A percentile compares a stretch with the other conserved stretches of the same genome.
These are phyloP conservation scores for Syzygium aqueum DNA, from an alignment of 345 rosid genomes.

Conservation along the genomic window DNA sequence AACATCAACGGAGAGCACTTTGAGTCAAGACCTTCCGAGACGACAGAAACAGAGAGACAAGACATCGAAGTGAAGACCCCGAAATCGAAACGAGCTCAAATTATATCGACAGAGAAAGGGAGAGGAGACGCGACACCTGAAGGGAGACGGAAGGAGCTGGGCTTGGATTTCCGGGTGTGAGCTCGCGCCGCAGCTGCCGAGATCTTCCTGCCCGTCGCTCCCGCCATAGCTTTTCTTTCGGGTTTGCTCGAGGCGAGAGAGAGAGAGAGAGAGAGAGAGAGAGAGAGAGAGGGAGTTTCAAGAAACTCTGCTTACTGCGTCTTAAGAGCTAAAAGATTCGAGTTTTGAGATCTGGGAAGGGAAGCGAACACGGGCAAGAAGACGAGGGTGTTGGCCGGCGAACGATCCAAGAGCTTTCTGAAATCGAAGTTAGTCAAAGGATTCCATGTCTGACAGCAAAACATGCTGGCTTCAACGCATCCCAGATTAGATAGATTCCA, in stretches of 20 bases:
- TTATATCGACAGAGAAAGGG: neutral
- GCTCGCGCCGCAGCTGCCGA: conserved; percentile 17
- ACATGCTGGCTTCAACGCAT: neutral
- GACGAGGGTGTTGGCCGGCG: too few species aligned
- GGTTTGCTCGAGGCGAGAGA: neutral
- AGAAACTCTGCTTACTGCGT: neutral
- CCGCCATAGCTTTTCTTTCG: conserved; percentile 3
- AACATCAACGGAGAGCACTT: too few species aligned
- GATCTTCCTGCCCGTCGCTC: conserved; percentile 7
- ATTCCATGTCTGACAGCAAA: neutral
- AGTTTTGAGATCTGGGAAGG: too few species aligned
- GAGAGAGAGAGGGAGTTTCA: neutral
- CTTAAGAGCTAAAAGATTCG: neutral
- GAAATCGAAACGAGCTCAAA: neutral
- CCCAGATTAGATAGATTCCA: neutral
- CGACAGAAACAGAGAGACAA: too few species aligned
- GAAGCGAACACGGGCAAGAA: too few species aligned
- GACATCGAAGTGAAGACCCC: too few species aligned
- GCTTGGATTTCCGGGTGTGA: conserved; percentile 12
- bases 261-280: neutral
- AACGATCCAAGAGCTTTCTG: too few species aligned
- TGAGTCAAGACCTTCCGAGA: too few species aligned
- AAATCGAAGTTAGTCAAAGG: neutral
- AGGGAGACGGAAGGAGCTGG: neutral
- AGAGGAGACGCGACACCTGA: neutral